Evolutionary conservation across 768 basidiomycete species (phyloP).

Genomic region (Pisolithus marmoratus): DNA sequence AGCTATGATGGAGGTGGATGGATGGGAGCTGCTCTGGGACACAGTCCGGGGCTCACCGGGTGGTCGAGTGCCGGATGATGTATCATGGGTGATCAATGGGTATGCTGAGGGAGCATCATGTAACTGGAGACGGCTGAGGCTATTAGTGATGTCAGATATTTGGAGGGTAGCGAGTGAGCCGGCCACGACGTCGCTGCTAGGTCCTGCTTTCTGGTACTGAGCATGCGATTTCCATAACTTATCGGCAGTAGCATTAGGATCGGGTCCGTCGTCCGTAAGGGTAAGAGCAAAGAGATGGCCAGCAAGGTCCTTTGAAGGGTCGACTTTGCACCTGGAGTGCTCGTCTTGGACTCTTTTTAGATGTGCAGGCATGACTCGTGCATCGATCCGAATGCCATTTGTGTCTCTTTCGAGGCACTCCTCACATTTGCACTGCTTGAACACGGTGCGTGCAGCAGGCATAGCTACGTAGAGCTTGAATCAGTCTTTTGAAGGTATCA

Average conservation of each 20-base stretch:
- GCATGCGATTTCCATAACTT: neutral
- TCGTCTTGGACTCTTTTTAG: neutral
- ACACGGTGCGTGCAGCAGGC: neutral
- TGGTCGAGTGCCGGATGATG: no score
- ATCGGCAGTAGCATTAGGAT: neutral
- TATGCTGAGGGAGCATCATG: no score
- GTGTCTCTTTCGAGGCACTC: neutral
- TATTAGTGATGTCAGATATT: neutral
- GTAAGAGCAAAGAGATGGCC: slow-evolving; percentile 1
- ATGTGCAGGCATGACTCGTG: slow-evolving; percentile 1
- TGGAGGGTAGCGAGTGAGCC: neutral
- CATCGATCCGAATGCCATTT: slow-evolving; percentile 2
- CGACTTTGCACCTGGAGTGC: neutral
- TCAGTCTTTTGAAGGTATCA: no score
- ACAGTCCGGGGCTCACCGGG: no score
- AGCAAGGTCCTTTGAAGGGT: neutral
- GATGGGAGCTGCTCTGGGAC: no score
- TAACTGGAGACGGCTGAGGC: neutral
- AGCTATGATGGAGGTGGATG: no score
- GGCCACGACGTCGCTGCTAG: neutral
- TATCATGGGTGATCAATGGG: no score
- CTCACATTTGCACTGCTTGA: slow-evolving; percentile 6
- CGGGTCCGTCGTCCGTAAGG: neutral
- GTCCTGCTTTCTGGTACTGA: neutral
- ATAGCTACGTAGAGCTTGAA: neutral